These are phyloP conservation scores for Fraxinus xanthoxyloides DNA, from an alignment of 305 asterid genomes.

Conservation along the genomic window DNA sequence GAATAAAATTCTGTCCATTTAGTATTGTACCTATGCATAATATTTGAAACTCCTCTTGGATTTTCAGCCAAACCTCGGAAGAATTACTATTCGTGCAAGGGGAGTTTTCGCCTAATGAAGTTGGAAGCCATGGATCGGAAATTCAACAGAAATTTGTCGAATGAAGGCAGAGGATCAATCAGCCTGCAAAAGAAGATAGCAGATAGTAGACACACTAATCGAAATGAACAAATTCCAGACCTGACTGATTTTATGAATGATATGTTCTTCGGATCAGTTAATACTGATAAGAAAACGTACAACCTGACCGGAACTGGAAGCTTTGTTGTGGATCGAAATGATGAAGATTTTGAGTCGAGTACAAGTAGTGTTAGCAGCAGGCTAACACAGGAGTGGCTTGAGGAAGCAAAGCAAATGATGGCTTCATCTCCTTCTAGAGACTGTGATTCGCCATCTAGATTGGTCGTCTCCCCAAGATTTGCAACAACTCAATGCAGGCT, in stretches of 20 bases:
- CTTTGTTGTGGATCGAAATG: slow-evolving; percentile 15
- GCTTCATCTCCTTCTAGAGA: slow-evolving; percentile 51
- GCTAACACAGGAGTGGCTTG: slow-evolving; percentile 65
- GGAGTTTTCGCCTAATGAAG: background rate
- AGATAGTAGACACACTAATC: slow-evolving; percentile 22
- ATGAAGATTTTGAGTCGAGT: slow-evolving; percentile 58
- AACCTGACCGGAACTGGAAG: slow-evolving; percentile 34
- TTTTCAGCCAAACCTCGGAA: slow-evolving; percentile 19
- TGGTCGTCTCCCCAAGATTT: slow-evolving; percentile 60
- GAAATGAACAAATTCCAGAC: too few relatives aligned
- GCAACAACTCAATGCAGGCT: slow-evolving; percentile 33
- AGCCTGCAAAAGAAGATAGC: slow-evolving; percentile 41
- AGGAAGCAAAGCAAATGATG: slow-evolving; percentile 67
- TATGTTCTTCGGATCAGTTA: slow-evolving; percentile 47
- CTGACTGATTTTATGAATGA: slow-evolving; percentile 65
- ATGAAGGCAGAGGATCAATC: slow-evolving; percentile 21
- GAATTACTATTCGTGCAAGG: background rate
- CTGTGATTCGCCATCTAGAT: slow-evolving; percentile 48
- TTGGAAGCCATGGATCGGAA: slow-evolving; percentile 38
- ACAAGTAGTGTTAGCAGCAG: slow-evolving; percentile 61
- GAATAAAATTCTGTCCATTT: background rate
- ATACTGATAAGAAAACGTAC: slow-evolving; percentile 34
- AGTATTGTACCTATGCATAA: slow-evolving; percentile 16
- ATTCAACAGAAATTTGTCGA: slow-evolving; percentile 33
- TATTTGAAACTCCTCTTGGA: slow-evolving; percentile 13